phyloP scores from a whole-genome alignment of 2,329 filamentous ascomycete genomes.

The Zymoseptoria tritici region DNA sequence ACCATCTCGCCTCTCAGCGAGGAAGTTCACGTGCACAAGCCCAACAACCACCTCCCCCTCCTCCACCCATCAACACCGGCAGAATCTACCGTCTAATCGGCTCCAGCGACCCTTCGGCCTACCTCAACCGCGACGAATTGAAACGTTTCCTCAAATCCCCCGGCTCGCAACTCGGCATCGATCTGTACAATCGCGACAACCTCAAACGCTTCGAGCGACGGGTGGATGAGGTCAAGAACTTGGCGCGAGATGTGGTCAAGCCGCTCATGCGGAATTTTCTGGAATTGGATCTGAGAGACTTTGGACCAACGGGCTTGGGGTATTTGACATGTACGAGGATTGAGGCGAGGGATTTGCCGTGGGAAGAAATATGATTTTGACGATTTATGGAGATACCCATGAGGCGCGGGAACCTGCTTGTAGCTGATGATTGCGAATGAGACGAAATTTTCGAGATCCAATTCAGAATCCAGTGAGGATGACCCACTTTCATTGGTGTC shows the following conservation, averaged over 20 bases:
- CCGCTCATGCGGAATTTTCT: constrained; percentile 80
- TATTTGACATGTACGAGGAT: constrained; percentile 61
- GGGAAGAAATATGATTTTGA: constrained; percentile 39
- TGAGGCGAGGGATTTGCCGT: constrained; percentile 56
- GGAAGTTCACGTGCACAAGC: neutral
- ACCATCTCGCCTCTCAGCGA: constrained; percentile 26
- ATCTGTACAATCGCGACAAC: constrained; percentile 81
- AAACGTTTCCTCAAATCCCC: constrained; percentile 72
- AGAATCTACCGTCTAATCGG: constrained; percentile 74
- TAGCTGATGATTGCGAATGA: neutral
- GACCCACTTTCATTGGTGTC: neutral
- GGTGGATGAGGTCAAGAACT: constrained; percentile 78
- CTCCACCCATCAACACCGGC: constrained; percentile 46
- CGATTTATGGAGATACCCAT: neutral
- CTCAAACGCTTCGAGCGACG: constrained; percentile 76
- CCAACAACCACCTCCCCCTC: constrained; percentile 22
- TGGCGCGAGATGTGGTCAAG: constrained; percentile 73
- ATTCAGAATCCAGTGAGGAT: neutral
- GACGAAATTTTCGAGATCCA: neutral
- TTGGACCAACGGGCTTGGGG: constrained; percentile 38
- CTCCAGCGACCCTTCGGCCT: constrained; percentile 50
- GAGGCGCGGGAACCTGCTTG: neutral
- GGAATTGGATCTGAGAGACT: constrained; percentile 59
- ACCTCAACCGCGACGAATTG: constrained; percentile 77
- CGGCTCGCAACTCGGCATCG: constrained; percentile 51